These are phyloP conservation scores for Scutellaria minor DNA, from an alignment of 257 asterid genomes.

Conservation along the genomic window DNA sequence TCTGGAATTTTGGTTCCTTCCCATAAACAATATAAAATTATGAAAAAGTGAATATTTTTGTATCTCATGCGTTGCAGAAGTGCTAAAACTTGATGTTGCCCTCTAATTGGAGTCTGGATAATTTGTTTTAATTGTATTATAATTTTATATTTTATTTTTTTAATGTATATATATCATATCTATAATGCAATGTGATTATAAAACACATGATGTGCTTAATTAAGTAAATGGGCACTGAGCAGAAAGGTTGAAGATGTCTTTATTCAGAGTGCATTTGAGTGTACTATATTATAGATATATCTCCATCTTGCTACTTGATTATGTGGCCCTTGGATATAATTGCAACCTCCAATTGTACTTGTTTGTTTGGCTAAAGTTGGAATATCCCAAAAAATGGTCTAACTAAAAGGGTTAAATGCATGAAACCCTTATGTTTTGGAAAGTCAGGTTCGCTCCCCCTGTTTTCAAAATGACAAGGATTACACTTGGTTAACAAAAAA, in stretches of 20 bases:
- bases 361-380: conserved; percentile 26
- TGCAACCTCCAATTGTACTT: conserved; percentile 26
- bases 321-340: conserved; percentile 31
- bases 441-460: no score
- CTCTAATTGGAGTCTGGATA: not conserved
- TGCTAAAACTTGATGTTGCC: not conserved
- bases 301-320: conserved; percentile 13
- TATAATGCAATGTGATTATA: no score
- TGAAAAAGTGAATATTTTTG: no score
- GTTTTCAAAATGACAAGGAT: no score
- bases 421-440: no score
- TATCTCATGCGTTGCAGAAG: not conserved
- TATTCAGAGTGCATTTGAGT: conserved; percentile 12
- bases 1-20: no score
- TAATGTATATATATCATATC: no score
- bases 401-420: no score
- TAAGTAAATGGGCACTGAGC: conserved; percentile 13
- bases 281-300: conserved; percentile 8
- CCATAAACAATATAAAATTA: no score
- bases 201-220: no score
- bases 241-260: conserved; percentile 31
- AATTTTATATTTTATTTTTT: no score
- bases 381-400: not conserved
- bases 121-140: not conserved
- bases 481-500: no score